Evolutionary conservation across 345 rosid species (phyloP).

Genomic region (Salix udensis): DNA sequence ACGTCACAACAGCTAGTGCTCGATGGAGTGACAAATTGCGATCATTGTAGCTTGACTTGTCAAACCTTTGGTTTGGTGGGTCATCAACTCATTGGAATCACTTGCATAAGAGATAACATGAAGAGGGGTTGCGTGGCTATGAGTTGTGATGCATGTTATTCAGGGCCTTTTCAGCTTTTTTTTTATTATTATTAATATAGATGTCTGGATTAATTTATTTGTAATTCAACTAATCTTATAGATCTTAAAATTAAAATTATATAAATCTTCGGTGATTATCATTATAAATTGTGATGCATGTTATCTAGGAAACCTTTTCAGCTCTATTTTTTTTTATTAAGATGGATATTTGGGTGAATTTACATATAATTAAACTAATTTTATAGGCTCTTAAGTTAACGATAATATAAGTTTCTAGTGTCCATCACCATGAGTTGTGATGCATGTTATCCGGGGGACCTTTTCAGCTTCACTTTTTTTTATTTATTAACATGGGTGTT

Average conservation of each 20-base stretch:
- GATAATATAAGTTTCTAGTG: too few relatives aligned
- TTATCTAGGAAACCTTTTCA: not conserved
- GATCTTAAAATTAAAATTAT: too few relatives aligned
- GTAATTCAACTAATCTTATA: too few relatives aligned
- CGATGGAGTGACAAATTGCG: not conserved
- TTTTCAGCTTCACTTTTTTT: not conserved
- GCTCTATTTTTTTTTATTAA: too few relatives aligned
- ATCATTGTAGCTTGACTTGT: not conserved
- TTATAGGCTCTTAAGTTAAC: too few relatives aligned
- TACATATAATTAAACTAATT: too few relatives aligned
- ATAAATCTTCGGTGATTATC: too few relatives aligned
- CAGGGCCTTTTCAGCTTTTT: not conserved
- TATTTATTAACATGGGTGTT: too few relatives aligned
- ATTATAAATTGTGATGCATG: not conserved
- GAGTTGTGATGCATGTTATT: slow-evolving; percentile 11
- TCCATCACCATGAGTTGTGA: not conserved
- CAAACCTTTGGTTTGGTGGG: not conserved
- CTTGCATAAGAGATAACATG: not conserved
- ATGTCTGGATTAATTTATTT: too few relatives aligned
- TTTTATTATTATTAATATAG: too few relatives aligned
- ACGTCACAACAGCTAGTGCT: not conserved
- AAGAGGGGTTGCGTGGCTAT: not conserved
- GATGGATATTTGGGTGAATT: too few relatives aligned
- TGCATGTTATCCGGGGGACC: slow-evolving; percentile 6
- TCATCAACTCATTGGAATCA: not conserved